Evolutionary conservation across 2,329 filamentous ascomycete species (phyloP), one percentile per base, ranked within the genome.

Genomic region (Cadophora luteo-olivacea): DNA sequence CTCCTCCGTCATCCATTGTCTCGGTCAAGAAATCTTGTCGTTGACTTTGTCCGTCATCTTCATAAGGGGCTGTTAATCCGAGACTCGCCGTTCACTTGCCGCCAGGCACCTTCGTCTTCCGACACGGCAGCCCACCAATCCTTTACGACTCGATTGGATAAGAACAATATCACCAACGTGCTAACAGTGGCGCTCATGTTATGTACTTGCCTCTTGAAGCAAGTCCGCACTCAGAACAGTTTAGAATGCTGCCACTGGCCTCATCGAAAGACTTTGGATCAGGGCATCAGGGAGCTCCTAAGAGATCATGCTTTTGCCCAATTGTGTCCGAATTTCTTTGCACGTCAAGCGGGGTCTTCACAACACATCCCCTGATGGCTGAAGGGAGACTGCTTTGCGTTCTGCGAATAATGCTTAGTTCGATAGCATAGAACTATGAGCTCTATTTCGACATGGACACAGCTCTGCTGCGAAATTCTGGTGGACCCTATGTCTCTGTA

Each of bases 31-130:
- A 12, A 60, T 41, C 36, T 19, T 8, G 22, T 41, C 25, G 52
- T 4, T 16, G 25, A 45, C 8, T 14, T 55, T 32, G 16, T 55
- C 29, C n/a, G 52, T 52, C 49, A 25, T 54, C 52, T 55, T 55
- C 22, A 60, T 36, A 60, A 3, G 22, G 57, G 57, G 22, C 36
- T 38, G 25, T 45, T 25, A 36, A 22, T 29, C 33, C 36, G 57
- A 60, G 22, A 25, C 36, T 38, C 33, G 57, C 36, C 33, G 22
- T 60, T 25, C 22, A 9, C 9, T 41, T 60, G 12, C 57, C 33
- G 57, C 57, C 57, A n/a, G 24, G 57, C 36, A 58, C 24, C 19
- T 58, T 38, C 55, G n/a, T 60, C 12, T 60, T 38, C 22, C 22
- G 33, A 9, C 33, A 60, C 57, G 33, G 33, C 22, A 60, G 4